A percentile compares a stretch with the other conserved stretches of the same genome.
Conservation (phyloP, 495 filamentous ascomycete genomes). For the Neurospora discreta region DNA sequence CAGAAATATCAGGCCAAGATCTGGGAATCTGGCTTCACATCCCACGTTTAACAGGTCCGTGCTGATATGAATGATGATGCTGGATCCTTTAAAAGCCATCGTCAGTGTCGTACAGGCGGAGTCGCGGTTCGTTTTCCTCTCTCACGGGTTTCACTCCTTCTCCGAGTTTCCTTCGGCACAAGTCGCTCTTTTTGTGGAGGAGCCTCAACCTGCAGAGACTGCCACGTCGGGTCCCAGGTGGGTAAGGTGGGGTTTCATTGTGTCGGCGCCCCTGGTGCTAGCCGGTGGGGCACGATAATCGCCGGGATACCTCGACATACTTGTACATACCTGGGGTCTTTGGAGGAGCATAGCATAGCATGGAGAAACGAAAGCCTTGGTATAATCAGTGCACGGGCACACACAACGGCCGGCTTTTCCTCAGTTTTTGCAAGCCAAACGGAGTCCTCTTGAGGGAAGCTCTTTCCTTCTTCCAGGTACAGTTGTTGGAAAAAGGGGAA, state of each 20-base stretch:
- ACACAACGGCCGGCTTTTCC: not conserved
- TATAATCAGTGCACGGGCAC: not conserved
- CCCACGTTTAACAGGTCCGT: not conserved
- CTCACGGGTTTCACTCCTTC: not conserved
- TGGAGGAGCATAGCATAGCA: not conserved
- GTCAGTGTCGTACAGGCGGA: not conserved
- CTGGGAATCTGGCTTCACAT: not conserved
- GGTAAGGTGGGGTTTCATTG: not conserved
- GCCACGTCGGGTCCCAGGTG: not conserved
- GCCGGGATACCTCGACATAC: not conserved
- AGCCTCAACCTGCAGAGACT: not conserved
- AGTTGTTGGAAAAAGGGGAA: not conserved
- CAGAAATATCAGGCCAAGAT: not conserved
- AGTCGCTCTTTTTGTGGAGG: not conserved
- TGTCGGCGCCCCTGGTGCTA: not conserved
- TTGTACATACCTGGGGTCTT: no score
- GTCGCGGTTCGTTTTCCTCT: not conserved
- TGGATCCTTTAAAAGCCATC: not conserved
- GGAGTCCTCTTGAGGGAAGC: not conserved
- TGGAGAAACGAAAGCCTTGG: not conserved
- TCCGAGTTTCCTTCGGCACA: not conserved
- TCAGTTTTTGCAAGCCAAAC: not conserved
- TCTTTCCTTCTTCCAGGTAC: not conserved
- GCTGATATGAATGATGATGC: not conserved
- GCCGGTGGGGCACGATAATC: not conserved